Base-by-base conservation (phyloP, 2,329 filamentous ascomycete genomes). In the Tolypocladium ophioglossoides region DNA sequence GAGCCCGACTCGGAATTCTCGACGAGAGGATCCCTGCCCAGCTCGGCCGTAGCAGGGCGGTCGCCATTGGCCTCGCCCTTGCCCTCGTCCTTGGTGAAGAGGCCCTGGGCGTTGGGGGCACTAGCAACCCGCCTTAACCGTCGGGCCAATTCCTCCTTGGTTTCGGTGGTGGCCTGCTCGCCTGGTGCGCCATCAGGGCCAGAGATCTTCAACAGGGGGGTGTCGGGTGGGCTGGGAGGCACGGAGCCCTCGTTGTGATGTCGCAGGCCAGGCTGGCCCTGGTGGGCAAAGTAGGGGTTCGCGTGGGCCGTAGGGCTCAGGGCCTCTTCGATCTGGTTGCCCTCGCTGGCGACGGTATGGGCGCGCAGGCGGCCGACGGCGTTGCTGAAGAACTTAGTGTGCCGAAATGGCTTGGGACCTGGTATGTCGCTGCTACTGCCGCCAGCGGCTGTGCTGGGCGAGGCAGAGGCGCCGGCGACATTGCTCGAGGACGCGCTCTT, bases 261-360 rank as follows among this genome's bases (percentile, higher is more conserved):
- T 67, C 92, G 86, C 63, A 97, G 77, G 59, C 89, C 89, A 4
- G 94, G 94, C 63, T 91, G 91, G 55, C 94, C 94, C 73, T 99
- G 94, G 69, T 97, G 94, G 61, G 85, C 88, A 71, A 97, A 99
- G 73, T 99, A 99, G 20, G 94, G 94, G 69, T 99, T 99, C 59
- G 91, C 92, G 66, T 92, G 85, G 52, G 91, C 92, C 5, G 91
- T 97, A 30, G 94, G 94, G 66, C 91, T 96, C 65, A 95, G 79
- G 57, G 83, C 78, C 70, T 96, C 91, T 62, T 96, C 92, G 60
- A 96, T 79, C 55, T 86, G 83, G 67, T 96, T 91, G 62, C 91
- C 91, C 72, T 96, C 92, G 72, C 91, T 96, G 61, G 89, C 89
- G 54, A 95, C 89, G 30, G 92, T 97, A 56, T 88, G 86, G 38